Evolutionary conservation across 2,329 filamentous ascomycete species (phyloP), one percentile per base, ranked within the genome.

Genomic region (Plenodomus biglobosus): DNA sequence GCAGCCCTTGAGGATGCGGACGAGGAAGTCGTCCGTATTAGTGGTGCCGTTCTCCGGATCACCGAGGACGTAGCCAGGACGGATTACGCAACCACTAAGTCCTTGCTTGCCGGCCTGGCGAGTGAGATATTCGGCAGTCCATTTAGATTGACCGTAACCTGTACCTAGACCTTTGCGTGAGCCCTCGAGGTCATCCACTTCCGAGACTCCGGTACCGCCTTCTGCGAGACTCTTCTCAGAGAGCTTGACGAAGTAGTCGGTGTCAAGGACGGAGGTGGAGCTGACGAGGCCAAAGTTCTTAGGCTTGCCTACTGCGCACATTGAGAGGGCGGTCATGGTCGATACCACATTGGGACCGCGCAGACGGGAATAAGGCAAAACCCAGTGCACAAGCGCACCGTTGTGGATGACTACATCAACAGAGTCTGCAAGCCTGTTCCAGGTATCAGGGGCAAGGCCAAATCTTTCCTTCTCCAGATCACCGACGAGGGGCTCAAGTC

Each of bases 91-190:
- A 15, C 90, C 92, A 15, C 75, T 77, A 1, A 96, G 81, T 11
- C 92, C 92, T 46, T 89, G 82, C 47, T 77, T 78, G 41, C 91
- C 90, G 20, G 92, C 92, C 69, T 90, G 87, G 19, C 88, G 82
- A 18, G 91, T 82, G 40, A 96, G 78, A 57, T 81, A 82, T 65
- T 86, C 84, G 2, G 82, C 80, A 5, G 83, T 88, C 91, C 91
- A 96, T 75, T 97, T 96, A 56, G 83, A 85, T 71, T 96, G 92
- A 2, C 92, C 92, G 63, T 96, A 96, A 4, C 92, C 92, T 1
- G 89, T 96, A 34, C 84, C 85, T 1, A 96, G 83, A 24, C 89
- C 89, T 43, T 78, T 84, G 34, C 84, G 80, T 63, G 88, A 92
- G 44, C 91, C 90, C 58, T 83, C 77, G 53, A 96, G 78, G 56